These are phyloP conservation scores for Penicillium lagena DNA, from an alignment of 495 filamentous ascomycete species.

Conservation along the genomic window DNA sequence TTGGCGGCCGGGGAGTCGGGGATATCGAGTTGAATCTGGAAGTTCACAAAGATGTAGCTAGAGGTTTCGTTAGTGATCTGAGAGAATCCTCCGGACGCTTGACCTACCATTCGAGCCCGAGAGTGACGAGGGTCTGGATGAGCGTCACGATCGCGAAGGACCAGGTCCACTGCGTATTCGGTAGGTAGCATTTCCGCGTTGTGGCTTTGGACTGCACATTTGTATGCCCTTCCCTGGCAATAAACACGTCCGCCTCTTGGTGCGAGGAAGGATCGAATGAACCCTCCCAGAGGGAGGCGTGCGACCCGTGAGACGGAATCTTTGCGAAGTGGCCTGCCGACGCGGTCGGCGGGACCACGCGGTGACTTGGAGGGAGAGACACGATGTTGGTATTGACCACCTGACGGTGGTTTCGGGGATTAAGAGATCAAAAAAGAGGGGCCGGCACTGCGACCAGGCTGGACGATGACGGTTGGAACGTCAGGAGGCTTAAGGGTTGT, in stretches of 20 bases:
- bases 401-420: conserved; percentile 17
- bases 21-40: conserved; percentile 61
- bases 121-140: conserved; percentile 68
- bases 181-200: conserved; percentile 54
- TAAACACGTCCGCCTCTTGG: conserved; percentile 42
- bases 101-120: conserved; percentile 82
- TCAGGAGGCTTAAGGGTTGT: conserved; percentile 13
- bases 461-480: conserved; percentile 5
- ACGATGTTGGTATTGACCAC: conserved; percentile 35
- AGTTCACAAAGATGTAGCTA: conserved; percentile 44
- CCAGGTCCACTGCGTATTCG: conserved; percentile 84
- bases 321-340: conserved; percentile 46
- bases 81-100: neutral
- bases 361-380: conserved; percentile 21
- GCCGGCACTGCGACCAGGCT: neutral
- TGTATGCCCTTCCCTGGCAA: conserved; percentile 49
- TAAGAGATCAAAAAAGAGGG: conserved; percentile 10
- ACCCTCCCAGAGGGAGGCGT: conserved; percentile 60
- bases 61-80: neutral
- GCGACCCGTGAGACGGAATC: conserved; percentile 54
- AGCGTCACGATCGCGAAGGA: conserved; percentile 68
- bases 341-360: conserved; percentile 28
- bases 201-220: conserved; percentile 19
- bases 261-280: conserved; percentile 47
- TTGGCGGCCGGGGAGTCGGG: conserved; percentile 39